Percentiles rank a stretch among this genome's conserved stretches.
Conservation (phyloP, 1,284 basidiomycete species). For the Lentinula novae-zelandiae region DNA sequence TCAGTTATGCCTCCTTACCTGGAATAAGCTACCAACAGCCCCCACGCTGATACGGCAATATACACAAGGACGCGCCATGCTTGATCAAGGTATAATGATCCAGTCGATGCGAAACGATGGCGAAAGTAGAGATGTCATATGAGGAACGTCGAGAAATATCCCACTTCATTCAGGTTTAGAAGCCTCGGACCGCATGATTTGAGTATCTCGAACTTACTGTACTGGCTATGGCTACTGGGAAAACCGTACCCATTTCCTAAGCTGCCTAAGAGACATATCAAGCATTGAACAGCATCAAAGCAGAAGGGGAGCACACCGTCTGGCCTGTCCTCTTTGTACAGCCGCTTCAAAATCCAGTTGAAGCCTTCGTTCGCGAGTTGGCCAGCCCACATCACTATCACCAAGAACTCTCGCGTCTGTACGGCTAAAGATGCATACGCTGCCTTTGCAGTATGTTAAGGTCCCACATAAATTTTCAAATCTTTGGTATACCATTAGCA, state of each 20-base stretch:
- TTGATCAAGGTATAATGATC: slow-evolving; percentile 44
- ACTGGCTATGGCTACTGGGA: slow-evolving; percentile 86
- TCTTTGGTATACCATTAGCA: slow-evolving; percentile 56
- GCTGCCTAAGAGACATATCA: slow-evolving; percentile 34
- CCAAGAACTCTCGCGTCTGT: slow-evolving; percentile 72
- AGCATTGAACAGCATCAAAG: neutral
- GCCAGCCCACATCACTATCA: slow-evolving; percentile 81
- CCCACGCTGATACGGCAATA: slow-evolving; percentile 49
- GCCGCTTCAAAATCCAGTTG: slow-evolving; percentile 69
- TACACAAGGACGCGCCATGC: slow-evolving; percentile 48
- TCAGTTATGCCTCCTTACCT: slow-evolving; percentile 40
- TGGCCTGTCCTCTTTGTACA: slow-evolving; percentile 69
- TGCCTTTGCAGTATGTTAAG: slow-evolving; percentile 40
- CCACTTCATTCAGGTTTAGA: slow-evolving; percentile 22
- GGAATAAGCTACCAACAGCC: slow-evolving; percentile 72
- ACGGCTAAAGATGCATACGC: slow-evolving; percentile 76
- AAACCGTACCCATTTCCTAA: slow-evolving; percentile 81
- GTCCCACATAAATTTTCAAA: neutral
- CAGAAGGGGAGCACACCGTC: slow-evolving; percentile 40
- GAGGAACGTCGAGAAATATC: slow-evolving; percentile 78
- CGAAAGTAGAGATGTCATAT: slow-evolving; percentile 70
- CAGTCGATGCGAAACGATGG: slow-evolving; percentile 60
- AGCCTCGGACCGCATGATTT: no score
- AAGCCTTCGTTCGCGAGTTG: slow-evolving; percentile 72
- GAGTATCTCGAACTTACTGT: slow-evolving; percentile 29